A percentile compares a stretch with the other conserved stretches of the same genome.
These are phyloP conservation scores for Boletus pseudo-olivaceus DNA, from an alignment of 768 basidiomycete species.

Conservation along the genomic window DNA sequence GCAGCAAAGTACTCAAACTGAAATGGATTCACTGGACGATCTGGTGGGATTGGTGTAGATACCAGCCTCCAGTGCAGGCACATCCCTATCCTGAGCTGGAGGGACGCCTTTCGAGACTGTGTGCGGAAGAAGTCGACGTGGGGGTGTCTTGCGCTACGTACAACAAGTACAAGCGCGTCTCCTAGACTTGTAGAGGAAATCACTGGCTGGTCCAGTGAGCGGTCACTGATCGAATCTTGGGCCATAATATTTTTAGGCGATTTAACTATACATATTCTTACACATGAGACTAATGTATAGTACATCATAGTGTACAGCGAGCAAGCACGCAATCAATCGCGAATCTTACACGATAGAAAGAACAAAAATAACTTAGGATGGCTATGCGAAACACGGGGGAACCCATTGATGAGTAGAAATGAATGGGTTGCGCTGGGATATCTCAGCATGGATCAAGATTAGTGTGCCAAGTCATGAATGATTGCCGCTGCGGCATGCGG, in stretches of 20 bases:
- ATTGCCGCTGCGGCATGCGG: conserved; percentile 3
- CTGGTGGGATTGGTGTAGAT: conserved; percentile 29
- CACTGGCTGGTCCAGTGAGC: conserved; percentile 13
- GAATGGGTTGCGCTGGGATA: conserved; percentile 21
- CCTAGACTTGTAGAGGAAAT: not conserved
- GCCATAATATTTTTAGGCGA: not conserved
- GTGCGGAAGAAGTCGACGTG: conserved; percentile 27
- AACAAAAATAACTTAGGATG: conserved; percentile 1
- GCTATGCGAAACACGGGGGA: conserved; percentile 4
- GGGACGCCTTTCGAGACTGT: conserved; percentile 19
- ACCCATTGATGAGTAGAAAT: conserved; percentile 6
- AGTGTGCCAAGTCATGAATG: not conserved
- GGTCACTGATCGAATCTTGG: not conserved
- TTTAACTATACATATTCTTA: conserved; percentile 14
- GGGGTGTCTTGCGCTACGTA: conserved; percentile 29
- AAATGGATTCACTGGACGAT: conserved; percentile 34
- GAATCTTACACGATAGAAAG: conserved; percentile 1
- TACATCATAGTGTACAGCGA: conserved; percentile 11
- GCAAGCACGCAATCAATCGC: not conserved
- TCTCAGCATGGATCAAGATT: conserved; percentile 11
- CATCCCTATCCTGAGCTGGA: conserved; percentile 26
- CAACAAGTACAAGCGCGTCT: conserved; percentile 33
- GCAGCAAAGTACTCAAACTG: conserved; percentile 25
- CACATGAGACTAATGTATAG: conserved; percentile 18
- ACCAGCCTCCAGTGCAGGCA: conserved; percentile 16